Evolutionary conservation across 202 grass and related monocot species (phyloP).

Genomic region (Eragrostis tef): DNA sequence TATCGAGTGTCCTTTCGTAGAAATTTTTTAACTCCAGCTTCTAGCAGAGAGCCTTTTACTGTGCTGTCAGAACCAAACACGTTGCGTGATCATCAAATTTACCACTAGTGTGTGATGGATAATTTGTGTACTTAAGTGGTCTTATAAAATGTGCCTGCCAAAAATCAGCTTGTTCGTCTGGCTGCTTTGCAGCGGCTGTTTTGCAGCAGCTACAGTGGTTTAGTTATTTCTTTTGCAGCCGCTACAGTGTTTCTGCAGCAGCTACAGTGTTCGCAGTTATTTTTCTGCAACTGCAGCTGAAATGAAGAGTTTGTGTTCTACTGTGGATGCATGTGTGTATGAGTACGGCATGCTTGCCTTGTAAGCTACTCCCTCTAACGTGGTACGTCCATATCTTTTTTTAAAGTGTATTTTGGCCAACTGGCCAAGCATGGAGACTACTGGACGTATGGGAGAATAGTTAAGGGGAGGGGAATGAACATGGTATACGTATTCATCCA

Average conservation of each 20-base stretch:
- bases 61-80: neutral
- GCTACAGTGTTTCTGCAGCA: no score
- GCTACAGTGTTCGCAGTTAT: no score
- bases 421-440: neutral
- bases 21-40: neutral
- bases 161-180: no score
- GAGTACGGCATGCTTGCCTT: neutral
- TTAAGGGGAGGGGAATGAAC: no score
- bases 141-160: neutral
- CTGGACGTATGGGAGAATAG: no score
- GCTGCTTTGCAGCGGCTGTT: no score
- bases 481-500: no score
- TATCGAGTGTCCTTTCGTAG: neutral
- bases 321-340: neutral
- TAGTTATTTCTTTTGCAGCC: no score
- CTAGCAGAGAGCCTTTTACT: neutral
- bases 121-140: neutral
- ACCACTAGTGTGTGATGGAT: neutral
- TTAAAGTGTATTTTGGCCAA: neutral
- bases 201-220: no score
- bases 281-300: no score
- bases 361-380: neutral
- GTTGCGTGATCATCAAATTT: neutral
- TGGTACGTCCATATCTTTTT: neutral
- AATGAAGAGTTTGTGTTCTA: neutral